A percentile compares a stretch with the other conserved stretches of the same genome.
Evolutionary conservation across 2,329 filamentous ascomycete genomes (phyloP).

Genomic region (Clarireedia monteithiana): DNA sequence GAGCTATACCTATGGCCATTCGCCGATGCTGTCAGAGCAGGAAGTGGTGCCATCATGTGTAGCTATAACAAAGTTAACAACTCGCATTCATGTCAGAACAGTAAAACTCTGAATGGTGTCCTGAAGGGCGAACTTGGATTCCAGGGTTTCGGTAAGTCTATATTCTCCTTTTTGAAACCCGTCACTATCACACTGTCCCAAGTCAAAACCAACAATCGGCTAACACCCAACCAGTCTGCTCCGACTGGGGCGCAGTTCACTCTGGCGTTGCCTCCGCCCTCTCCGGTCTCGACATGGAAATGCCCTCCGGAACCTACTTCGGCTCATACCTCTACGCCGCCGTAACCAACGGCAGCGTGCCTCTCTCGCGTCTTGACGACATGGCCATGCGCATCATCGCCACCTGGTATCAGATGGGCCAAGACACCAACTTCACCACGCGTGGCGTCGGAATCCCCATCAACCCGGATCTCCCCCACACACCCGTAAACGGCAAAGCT

Average conservation of each 20-base stretch:
- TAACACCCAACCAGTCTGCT: constrained; percentile 45
- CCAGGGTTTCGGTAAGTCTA: constrained; percentile 48
- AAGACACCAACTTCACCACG: constrained; percentile 37
- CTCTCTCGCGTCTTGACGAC: constrained; percentile 40
- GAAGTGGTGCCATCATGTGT: constrained; percentile 75
- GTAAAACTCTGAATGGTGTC: constrained; percentile 70
- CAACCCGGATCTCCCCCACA: constrained; percentile 42
- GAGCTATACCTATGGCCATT: constrained; percentile 84
- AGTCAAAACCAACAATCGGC: too few species aligned
- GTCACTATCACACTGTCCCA: too few species aligned
- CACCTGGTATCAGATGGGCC: constrained; percentile 50
- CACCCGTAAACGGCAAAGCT: constrained; percentile 47
- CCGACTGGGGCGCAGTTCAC: constrained; percentile 79
- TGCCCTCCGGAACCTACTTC: constrained; percentile 19
- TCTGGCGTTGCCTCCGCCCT: constrained; percentile 70
- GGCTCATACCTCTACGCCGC: constrained; percentile 38
- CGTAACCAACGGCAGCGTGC: constrained; percentile 48
- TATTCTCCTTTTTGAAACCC: too few species aligned
- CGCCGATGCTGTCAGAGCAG: constrained; percentile 65
- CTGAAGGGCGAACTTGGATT: constrained; percentile 81
- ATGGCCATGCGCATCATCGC: constrained; percentile 57
- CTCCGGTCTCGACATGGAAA: constrained; percentile 66
- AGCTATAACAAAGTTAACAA: constrained; percentile 69
- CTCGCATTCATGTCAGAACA: constrained; percentile 63
- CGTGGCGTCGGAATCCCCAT: constrained; percentile 38